A percentile compares a stretch with the other conserved stretches of the same genome.
Conservation (phyloP, 495 filamentous ascomycete species). For the Haplographium delicatum region DNA sequence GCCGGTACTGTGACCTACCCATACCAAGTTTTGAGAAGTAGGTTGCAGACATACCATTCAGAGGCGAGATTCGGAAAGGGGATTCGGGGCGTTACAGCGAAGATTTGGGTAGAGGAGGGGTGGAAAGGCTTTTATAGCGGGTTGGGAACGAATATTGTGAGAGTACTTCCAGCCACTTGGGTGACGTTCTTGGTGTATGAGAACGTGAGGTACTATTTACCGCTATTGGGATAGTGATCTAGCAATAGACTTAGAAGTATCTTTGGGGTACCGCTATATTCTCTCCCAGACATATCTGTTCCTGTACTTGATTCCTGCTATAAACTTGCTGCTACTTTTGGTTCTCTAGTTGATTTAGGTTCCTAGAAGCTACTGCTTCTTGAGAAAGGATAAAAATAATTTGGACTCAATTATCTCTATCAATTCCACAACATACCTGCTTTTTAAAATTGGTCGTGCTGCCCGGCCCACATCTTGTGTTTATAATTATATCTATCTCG, state of each 20-base stretch:
- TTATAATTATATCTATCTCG: too few relatives aligned
- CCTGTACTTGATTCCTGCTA: too few relatives aligned
- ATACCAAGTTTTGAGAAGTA: conserved; percentile 82
- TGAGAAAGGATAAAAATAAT: too few relatives aligned
- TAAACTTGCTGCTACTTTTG: too few relatives aligned
- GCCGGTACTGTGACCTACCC: conserved; percentile 88
- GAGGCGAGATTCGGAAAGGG: conserved; percentile 61
- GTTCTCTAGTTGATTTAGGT: too few relatives aligned
- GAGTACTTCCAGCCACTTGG: conserved; percentile 91
- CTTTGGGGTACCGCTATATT: too few relatives aligned
- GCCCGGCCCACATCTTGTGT: too few relatives aligned
- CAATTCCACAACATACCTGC: too few relatives aligned
- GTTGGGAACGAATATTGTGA: conserved; percentile 76
- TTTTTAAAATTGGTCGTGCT: too few relatives aligned
- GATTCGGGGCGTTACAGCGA: conserved; percentile 60
- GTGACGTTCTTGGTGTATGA: conserved; percentile 98
- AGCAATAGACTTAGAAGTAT: neutral
- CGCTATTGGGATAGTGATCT: conserved; percentile 19
- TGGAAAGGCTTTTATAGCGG: conserved; percentile 87
- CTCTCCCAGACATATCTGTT: too few relatives aligned
- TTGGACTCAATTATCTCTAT: too few relatives aligned
- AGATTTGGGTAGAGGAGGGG: conserved; percentile 76
- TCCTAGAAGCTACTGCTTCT: too few relatives aligned
- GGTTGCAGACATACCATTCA: conserved; percentile 85
- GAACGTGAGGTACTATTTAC: conserved; percentile 72